Evolutionary conservation across 345 rosid species (phyloP).

Genomic region (Brassica incana): DNA sequence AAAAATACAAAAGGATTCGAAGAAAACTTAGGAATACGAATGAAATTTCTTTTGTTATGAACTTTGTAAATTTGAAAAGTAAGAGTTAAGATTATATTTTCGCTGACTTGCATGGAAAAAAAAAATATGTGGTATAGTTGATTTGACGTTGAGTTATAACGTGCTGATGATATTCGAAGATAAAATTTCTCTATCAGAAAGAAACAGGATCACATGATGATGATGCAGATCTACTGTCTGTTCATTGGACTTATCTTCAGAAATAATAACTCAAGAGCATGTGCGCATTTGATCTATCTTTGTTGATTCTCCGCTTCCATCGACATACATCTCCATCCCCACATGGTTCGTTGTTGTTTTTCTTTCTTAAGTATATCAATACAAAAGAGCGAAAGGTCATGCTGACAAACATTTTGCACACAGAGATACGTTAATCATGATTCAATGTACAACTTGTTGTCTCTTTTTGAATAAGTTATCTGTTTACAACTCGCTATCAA

Average conservation of each 20-base stretch:
- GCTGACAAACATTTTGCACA: background rate
- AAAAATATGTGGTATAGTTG: background rate
- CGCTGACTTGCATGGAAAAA: background rate
- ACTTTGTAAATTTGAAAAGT: background rate
- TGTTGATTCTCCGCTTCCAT: slow-evolving; percentile 42
- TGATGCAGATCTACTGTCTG: slow-evolving; percentile 12
- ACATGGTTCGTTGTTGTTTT: slow-evolving; percentile 20
- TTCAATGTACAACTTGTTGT: background rate
- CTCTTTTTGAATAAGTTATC: background rate
- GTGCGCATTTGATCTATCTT: slow-evolving; percentile 33
- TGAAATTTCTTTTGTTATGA: background rate
- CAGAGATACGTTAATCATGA: slow-evolving; percentile 11
- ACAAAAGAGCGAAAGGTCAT: background rate
- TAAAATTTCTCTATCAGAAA: slow-evolving; percentile 2
- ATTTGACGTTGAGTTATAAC: background rate
- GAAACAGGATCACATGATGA: slow-evolving; percentile 31
- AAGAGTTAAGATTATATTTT: background rate
- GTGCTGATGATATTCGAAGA: background rate
- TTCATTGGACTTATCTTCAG: slow-evolving; percentile 24
- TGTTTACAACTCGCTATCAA: slow-evolving; percentile 14
- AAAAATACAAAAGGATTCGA: background rate
- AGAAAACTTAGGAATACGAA: background rate
- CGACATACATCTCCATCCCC: slow-evolving; percentile 30
- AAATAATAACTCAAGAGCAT: slow-evolving; percentile 20
- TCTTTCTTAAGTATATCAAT: background rate